Conservation (phyloP, 306 rosid genomes). For the Calophaca sinica region DNA sequence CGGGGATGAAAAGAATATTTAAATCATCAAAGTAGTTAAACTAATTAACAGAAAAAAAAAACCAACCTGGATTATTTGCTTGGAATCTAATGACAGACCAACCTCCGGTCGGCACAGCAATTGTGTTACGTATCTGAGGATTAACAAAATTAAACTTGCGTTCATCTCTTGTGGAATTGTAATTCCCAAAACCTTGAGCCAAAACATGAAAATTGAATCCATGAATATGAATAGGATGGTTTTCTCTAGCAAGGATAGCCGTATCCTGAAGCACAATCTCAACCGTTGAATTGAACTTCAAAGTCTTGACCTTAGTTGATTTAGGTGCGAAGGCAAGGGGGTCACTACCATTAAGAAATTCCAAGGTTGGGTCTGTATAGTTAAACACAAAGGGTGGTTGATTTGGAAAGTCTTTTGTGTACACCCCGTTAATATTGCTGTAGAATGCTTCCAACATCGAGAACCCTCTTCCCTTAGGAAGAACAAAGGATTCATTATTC, state of each 20-base stretch:
- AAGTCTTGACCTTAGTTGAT: constrained; percentile 61
- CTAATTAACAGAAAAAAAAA: neutral
- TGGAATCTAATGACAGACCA: constrained; percentile 68
- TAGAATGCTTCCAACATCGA: constrained; percentile 63
- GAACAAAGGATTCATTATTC: constrained; percentile 71
- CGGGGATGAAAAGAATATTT: too few relatives aligned
- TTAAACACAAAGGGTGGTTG: constrained; percentile 50
- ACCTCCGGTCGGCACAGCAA: constrained; percentile 69
- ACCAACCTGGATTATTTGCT: constrained; percentile 55
- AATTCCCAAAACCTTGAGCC: constrained; percentile 61
- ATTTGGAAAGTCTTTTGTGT: constrained; percentile 61
- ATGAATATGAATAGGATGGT: constrained; percentile 71
- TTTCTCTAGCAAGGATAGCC: constrained; percentile 46
- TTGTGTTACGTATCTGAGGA: constrained; percentile 69
- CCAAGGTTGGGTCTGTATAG: constrained; percentile 38
- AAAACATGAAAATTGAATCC: constrained; percentile 54
- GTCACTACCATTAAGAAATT: accelerated
- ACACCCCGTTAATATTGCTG: constrained; percentile 42
- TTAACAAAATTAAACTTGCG: constrained; percentile 57
- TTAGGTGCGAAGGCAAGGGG: constrained; percentile 45
- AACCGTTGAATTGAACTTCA: constrained; percentile 65
- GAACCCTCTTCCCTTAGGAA: neutral
- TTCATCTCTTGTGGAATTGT: constrained; percentile 42
- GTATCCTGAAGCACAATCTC: constrained; percentile 67
- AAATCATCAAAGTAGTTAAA: too few relatives aligned